Conservation (phyloP, 2,329 filamentous ascomycete genomes). For the Ilyonectria mors-panacis region DNA sequence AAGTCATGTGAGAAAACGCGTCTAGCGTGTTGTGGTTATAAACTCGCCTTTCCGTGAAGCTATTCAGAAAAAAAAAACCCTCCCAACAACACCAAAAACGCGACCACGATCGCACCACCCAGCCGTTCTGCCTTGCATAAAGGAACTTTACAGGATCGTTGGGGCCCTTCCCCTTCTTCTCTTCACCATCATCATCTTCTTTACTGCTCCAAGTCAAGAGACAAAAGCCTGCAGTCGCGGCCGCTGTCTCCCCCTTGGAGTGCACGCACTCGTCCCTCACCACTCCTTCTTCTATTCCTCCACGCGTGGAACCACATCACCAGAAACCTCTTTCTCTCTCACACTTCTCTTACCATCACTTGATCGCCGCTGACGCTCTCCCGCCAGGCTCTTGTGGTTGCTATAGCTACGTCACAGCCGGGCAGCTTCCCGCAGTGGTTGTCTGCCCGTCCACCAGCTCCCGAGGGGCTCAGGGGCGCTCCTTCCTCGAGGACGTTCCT, state of each 20-base stretch:
- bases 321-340: neutral
- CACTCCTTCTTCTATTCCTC: neutral
- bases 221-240: neutral
- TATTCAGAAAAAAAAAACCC: slow-evolving; percentile 8
- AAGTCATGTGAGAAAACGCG: slow-evolving; percentile 21
- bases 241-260: neutral
- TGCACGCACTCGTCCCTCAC: neutral
- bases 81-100: slow-evolving; percentile 10
- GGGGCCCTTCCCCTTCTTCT: neutral
- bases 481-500: slow-evolving; percentile 26
- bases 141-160: neutral
- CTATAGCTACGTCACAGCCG: neutral
- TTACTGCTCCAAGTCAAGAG: neutral
- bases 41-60: slow-evolving; percentile 2
- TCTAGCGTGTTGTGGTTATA: slow-evolving; percentile 10
- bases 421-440: neutral
- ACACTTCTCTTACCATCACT: neutral
- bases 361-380: neutral
- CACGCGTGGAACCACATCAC: neutral
- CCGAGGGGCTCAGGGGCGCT: slow-evolving; percentile 18
- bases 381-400: neutral
- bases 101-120: slow-evolving; percentile 2
- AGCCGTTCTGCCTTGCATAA: neutral
- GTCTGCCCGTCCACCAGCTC: slow-evolving; percentile 1
- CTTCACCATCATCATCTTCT: neutral